Conservation (phyloP, 441 rosid species). For the Erodium moschatum region DNA sequence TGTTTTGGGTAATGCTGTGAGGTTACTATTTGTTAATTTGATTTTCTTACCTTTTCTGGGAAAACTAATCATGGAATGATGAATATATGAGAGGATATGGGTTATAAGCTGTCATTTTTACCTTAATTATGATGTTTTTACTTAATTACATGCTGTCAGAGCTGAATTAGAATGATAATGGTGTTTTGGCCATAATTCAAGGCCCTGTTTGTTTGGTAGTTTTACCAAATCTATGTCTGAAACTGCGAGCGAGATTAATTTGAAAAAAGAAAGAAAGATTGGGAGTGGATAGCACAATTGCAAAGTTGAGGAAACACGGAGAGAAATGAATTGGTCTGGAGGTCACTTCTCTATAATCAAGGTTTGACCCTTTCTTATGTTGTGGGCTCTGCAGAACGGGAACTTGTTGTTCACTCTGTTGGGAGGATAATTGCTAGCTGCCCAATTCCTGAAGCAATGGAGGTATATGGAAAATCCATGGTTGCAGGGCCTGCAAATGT, state of each 20-base stretch:
- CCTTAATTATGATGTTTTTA: not conserved
- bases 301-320: not conserved
- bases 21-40: not conserved
- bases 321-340: not conserved
- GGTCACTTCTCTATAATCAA: not conserved
- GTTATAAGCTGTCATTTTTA: not conserved
- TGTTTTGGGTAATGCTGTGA: not conserved
- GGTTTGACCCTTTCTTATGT: conserved; percentile 7
- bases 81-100: not conserved
- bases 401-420: not conserved
- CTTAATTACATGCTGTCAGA: not conserved
- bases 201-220: not conserved
- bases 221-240: not conserved
- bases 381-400: conserved; percentile 12
- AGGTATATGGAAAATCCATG: conserved; percentile 61
- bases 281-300: not conserved
- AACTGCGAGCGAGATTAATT: not conserved
- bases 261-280: not conserved
- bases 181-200: not conserved
- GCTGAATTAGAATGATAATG: not conserved
- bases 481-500: conserved; percentile 60
- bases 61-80: too few species aligned
- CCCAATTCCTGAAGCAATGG: conserved; percentile 40
- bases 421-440: not conserved
- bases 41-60: not conserved